phyloP scores from a whole-genome alignment of 768 basidiomycete species.

The Mycena chlorophos region DNA sequence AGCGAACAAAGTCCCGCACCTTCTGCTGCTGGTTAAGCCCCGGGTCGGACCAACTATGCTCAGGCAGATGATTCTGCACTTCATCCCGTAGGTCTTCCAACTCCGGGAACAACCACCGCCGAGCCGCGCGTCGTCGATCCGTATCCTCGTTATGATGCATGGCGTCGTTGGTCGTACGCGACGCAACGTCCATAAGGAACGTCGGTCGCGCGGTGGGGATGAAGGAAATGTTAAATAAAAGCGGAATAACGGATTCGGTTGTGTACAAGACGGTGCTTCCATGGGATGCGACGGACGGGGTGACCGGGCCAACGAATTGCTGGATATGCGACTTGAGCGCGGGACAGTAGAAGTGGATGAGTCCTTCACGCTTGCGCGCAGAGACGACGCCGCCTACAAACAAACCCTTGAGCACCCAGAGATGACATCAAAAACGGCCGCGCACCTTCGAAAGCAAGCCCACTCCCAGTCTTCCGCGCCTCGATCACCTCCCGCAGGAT shows the following conservation, averaged over 20 bases:
- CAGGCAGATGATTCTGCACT: constrained; percentile 28
- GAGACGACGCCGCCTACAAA: constrained; percentile 34
- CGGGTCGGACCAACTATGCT: constrained; percentile 43
- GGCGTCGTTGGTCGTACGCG: constrained; percentile 29
- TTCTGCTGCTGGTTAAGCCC: constrained; percentile 50
- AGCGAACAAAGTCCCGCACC: constrained; percentile 29
- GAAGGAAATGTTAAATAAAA: constrained; percentile 50
- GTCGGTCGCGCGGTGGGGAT: constrained; percentile 44
- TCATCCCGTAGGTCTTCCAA: constrained; percentile 30
- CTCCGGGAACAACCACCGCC: constrained; percentile 49
- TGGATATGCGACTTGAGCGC: constrained; percentile 43
- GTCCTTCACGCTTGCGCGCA: constrained; percentile 46
- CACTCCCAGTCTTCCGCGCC: constrained; percentile 33
- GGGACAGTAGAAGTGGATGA: constrained; percentile 43
- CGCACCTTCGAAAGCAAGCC: constrained; percentile 44
- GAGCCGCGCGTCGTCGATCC: constrained; percentile 30
- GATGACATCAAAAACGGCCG: neutral
- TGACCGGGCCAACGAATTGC: constrained; percentile 28
- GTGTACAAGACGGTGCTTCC: constrained; percentile 27
- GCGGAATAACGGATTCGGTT: constrained; percentile 38
- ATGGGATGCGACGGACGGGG: constrained; percentile 8
- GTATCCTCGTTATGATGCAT: constrained; percentile 19
- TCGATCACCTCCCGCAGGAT: constrained; percentile 44
- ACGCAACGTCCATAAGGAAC: constrained; percentile 45
- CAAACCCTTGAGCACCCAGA: neutral